Evolutionary conservation across 768 basidiomycete species (phyloP), one percentile per base, ranked within the genome.

Genomic region (Suillus subluteus): DNA sequence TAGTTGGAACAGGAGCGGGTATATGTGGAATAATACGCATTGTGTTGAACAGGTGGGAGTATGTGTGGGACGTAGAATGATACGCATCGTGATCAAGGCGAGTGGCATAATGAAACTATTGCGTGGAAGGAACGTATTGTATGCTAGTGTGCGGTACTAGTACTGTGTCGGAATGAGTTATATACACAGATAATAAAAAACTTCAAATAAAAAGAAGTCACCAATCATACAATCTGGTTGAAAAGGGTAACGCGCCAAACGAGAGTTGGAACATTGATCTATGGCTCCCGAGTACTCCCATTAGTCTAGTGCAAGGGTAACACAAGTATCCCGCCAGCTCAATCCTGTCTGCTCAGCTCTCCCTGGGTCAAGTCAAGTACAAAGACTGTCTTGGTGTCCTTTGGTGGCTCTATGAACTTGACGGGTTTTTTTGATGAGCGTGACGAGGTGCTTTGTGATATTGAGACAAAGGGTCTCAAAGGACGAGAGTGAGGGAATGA

Each of bases 291-390:
- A 21, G 55, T 35, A 43, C 15, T 18, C 16, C 38, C 23, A 11
- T 30, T 4, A 26, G 18, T 61, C 40, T 61, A 32, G 18, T 30
- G 41, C 41, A 43, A 61, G 18, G n/a, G 18, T 11, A 32, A 21
- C 26, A 1, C 16, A n/a, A 13, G 26, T 21, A 32, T 32, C 30
- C 30, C 18, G 41, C 59, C 1, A 50, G 41, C 52, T 81, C 74
- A 86, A 69, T 86, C 84, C 78, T 88, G 89, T 72, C 91, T 82
- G 77, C 91, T 86, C 75, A 95, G 84, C 76, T 95, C 93, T 9
- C 87, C 92, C 75, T 93, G 93, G 0, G 93, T 94, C 65, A 95
- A 83, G 77, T 94, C 85, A 62, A 95, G 87, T 67, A 90, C 82
- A 71, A 94, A 95, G 46, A 86, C 87, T 58, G 82, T 82, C 75